Evolutionary conservation across 495 filamentous ascomycete genomes (phyloP).

Genomic region (Trichocladium antarcticum): DNA sequence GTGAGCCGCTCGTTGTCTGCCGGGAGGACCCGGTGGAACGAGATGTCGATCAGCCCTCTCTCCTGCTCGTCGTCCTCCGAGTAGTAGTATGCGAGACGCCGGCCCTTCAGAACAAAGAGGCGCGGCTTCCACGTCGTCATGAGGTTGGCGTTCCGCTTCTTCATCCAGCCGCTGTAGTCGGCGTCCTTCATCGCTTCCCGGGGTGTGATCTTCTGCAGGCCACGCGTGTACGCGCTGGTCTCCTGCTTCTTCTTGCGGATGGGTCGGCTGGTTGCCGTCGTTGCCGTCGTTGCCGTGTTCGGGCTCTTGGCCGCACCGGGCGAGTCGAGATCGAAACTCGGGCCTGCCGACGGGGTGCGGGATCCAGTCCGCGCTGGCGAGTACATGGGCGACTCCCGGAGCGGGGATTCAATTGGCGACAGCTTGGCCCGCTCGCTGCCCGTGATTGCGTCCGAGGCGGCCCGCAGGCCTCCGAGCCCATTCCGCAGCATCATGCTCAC

Average conservation of each 20-base stretch:
- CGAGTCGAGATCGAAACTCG: slow-evolving; percentile 69
- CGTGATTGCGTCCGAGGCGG: slow-evolving; percentile 69
- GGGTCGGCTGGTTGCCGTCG: slow-evolving; percentile 30
- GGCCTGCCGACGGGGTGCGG: slow-evolving; percentile 72
- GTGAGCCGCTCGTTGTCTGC: slow-evolving; percentile 89
- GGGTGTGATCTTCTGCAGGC: slow-evolving; percentile 71
- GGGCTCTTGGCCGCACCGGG: slow-evolving; percentile 51
- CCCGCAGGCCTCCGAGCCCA: slow-evolving; percentile 52
- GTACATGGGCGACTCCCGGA: slow-evolving; percentile 55
- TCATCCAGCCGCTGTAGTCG: slow-evolving; percentile 99
- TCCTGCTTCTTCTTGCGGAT: slow-evolving; percentile 67
- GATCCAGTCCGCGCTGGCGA: slow-evolving; percentile 68
- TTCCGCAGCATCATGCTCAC: slow-evolving; percentile 30
- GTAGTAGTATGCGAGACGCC: slow-evolving; percentile 92
- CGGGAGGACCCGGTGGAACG: slow-evolving; percentile 85
- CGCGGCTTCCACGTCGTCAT: slow-evolving; percentile 97
- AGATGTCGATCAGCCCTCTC: slow-evolving; percentile 93
- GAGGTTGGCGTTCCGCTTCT: slow-evolving; percentile 88
- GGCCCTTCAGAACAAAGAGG: slow-evolving; percentile 83
- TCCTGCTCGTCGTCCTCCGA: slow-evolving; percentile 84
- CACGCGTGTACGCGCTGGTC: slow-evolving; percentile 85
- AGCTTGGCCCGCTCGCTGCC: slow-evolving; percentile 48
- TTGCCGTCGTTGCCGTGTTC: slow-evolving; percentile 35
- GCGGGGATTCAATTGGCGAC: slow-evolving; percentile 46
- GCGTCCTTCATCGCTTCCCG: slow-evolving; percentile 74